Base-by-base conservation (phyloP, 2,329 filamentous ascomycete species). In the Chrysoporthe cubensis region DNA sequence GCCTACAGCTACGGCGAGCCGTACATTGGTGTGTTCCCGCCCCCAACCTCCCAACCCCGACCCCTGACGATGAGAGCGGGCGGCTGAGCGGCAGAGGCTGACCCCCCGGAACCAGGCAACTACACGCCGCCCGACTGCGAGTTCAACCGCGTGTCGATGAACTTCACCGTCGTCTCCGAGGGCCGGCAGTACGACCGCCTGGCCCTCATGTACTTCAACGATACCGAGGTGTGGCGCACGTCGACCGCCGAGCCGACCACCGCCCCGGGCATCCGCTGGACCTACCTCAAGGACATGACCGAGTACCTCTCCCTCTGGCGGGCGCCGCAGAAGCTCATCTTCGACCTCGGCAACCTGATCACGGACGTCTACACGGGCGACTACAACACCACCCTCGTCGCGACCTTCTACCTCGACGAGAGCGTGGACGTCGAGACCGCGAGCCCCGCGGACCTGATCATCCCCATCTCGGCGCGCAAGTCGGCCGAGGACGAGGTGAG, bases 211-310 rank as follows among this genome's bases (percentile, higher is more conserved):
- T 96, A 90, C 73, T 82, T 96, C 48, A 88, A 88, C 52, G 91
- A 95, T 76, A 88, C 87, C 11, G 92, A 96, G 76, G 84, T 96
- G n/a, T 96, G 91, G 83, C 84, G 92, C 34, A 94, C 92, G 1
- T 94, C 91, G 5, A 96, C 93, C 0, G 91, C 92, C 4, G 91
- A 96, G 79, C 92, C 93, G 1, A 92, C 88, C 0, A 71, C 74
- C 4, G 73, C 80, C 4, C 84, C 84, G 32, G 92, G 92, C 7
- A 94, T 96, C 70, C 80, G 85, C 57, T 95, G 91, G 91, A 88
- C 86, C 0, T 93, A 92, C 75, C 81, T 89, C 65, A 96, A 95
- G 77, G 92, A 96, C 75, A 88, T 94, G 87, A 91, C 90, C 1
- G 83, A 86, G 64, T 94, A 89, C 75, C 79, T 90, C 18, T 82